phyloP scores from a whole-genome alignment of 371 early-diverging fungal species.

The Enterospora canceri region DNA sequence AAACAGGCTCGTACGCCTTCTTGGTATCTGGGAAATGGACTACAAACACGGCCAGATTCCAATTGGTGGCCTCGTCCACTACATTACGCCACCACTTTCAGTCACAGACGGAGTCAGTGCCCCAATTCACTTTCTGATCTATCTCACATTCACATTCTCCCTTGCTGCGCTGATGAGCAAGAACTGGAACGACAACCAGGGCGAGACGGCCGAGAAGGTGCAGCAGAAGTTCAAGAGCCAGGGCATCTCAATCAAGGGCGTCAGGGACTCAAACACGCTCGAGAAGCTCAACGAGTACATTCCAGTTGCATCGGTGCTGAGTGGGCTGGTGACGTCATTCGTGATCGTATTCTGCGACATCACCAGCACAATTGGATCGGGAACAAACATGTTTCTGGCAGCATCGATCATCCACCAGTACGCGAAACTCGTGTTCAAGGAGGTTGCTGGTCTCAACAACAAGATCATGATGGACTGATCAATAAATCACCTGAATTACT shows the following conservation, averaged over 20 bases:
- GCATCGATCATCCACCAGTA: slow-evolving; percentile 93
- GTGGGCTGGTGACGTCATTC: slow-evolving; percentile 84
- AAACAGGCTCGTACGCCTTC: slow-evolving; percentile 72
- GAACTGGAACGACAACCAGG: slow-evolving; percentile 92
- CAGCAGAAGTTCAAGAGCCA: slow-evolving; percentile 89
- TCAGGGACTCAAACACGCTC: slow-evolving; percentile 83
- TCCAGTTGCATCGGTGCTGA: slow-evolving; percentile 76
- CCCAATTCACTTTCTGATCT: slow-evolving; percentile 79
- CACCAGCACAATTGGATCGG: slow-evolving; percentile 74
- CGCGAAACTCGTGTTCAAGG: slow-evolving; percentile 55
- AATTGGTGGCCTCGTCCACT: slow-evolving; percentile 83
- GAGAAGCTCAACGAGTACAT: slow-evolving; percentile 93
- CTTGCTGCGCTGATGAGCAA: slow-evolving; percentile 86
- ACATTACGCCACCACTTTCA: slow-evolving; percentile 80
- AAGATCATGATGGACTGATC: slow-evolving; percentile 45
- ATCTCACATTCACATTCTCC: slow-evolving; percentile 73
- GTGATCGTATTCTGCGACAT: slow-evolving; percentile 84
- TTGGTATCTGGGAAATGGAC: slow-evolving; percentile 82
- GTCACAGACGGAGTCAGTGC: slow-evolving; percentile 67
- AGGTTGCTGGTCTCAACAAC: slow-evolving; percentile 37
- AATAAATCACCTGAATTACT: neutral
- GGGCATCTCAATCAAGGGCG: slow-evolving; percentile 77
- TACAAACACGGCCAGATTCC: slow-evolving; percentile 70
- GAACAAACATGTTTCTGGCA: slow-evolving; percentile 92
- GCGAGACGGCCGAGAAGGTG: slow-evolving; percentile 86